A percentile compares a stretch with the other conserved stretches of the same genome.
These are phyloP conservation scores for Alternaria triticina DNA, from an alignment of 2,329 filamentous ascomycete genomes.

Conservation along the genomic window DNA sequence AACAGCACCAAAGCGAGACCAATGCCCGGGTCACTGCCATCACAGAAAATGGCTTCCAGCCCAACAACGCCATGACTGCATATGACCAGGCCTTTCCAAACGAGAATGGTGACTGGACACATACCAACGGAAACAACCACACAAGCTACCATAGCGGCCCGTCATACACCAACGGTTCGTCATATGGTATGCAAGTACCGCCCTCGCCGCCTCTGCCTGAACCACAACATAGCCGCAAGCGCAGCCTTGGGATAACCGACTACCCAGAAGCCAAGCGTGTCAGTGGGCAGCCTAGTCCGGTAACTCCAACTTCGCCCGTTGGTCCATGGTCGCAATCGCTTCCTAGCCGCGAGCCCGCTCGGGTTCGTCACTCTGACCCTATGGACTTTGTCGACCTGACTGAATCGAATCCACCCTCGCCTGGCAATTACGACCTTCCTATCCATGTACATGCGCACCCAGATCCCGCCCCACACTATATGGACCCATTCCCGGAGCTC, in stretches of 20 bases:
- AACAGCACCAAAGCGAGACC: not conserved
- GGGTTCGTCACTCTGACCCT: not conserved
- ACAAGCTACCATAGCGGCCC: not conserved
- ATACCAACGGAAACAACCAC: not conserved
- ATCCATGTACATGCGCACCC: not conserved
- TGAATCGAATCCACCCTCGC: constrained; percentile 25
- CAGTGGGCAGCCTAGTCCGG: constrained; percentile 30
- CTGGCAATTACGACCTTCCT: not conserved
- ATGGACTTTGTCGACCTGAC: constrained; percentile 28
- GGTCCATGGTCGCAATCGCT: constrained; percentile 7
- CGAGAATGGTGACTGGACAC: not conserved
- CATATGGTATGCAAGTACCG: not conserved
- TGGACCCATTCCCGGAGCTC: constrained; percentile 14
- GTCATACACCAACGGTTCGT: not conserved
- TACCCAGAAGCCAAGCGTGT: constrained; percentile 33
- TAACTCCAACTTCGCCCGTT: constrained; percentile 29
- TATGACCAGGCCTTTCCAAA: not conserved
- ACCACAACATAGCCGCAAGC: constrained; percentile 29
- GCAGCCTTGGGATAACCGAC: constrained; percentile 25
- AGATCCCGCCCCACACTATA: not conserved
- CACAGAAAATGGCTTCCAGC: not conserved
- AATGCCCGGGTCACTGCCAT: not conserved
- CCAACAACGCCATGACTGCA: not conserved
- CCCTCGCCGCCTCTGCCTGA: constrained; percentile 1
- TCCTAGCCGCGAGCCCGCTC: constrained; percentile 4